Percentiles rank a stretch among this genome's conserved stretches.
Conservation (phyloP, 768 basidiomycete species). For the Pleurotus sapidus region DNA sequence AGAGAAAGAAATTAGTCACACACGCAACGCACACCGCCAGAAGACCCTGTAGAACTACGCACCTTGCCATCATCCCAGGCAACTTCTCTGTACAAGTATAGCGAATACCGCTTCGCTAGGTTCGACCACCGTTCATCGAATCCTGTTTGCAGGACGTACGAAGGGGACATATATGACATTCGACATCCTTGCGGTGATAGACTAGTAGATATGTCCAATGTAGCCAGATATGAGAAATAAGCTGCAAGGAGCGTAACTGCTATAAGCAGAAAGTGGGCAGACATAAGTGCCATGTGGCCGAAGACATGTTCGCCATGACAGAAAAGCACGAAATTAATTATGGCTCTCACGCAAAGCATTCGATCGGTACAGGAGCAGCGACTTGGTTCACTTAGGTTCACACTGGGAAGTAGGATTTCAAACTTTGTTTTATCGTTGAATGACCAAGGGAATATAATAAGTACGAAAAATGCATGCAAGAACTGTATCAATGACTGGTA, state of each 20-base stretch:
- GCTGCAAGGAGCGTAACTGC: slow-evolving; percentile 31
- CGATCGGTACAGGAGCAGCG: too few relatives aligned
- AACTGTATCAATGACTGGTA: slow-evolving; percentile 5
- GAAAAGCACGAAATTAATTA: background rate
- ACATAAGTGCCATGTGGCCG: slow-evolving; percentile 4
- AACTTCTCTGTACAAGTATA: slow-evolving; percentile 90
- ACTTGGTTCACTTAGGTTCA: background rate
- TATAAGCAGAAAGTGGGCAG: slow-evolving; percentile 26
- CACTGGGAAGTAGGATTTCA: background rate
- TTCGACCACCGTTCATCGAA: slow-evolving; percentile 72
- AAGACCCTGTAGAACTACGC: slow-evolving; percentile 14
- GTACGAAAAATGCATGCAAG: slow-evolving; percentile 8
- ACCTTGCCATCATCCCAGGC: slow-evolving; percentile 77
- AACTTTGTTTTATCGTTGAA: background rate
- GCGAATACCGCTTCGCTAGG: slow-evolving; percentile 69
- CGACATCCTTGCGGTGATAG: slow-evolving; percentile 90
- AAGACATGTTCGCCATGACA: background rate
- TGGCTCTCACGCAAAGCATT: too few relatives aligned
- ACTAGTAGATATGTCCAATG: slow-evolving; percentile 37
- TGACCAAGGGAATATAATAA: slow-evolving; percentile 8
- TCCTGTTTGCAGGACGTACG: slow-evolving; percentile 70
- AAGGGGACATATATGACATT: slow-evolving; percentile 96
- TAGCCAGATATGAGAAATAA: slow-evolving; percentile 40
- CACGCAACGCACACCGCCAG: too few relatives aligned
- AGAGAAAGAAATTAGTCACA: too few relatives aligned